Evolutionary conservation across 2,329 filamentous ascomycete species (phyloP).

Genomic region (Colletotrichum melonis): DNA sequence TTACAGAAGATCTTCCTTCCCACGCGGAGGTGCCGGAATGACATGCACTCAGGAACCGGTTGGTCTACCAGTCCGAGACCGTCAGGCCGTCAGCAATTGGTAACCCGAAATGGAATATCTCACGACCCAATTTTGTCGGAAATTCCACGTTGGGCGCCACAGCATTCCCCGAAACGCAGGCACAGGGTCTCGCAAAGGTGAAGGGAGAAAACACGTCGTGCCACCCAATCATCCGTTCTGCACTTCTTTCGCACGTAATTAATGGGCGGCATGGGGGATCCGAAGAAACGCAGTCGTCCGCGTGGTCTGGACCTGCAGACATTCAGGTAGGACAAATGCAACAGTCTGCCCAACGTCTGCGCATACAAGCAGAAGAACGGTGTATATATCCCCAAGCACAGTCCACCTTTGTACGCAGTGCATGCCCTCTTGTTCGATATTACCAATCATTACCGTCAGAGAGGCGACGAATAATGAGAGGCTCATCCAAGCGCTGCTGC

Average conservation of each 20-base stretch:
- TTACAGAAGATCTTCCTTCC: not conserved
- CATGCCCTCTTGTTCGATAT: no score
- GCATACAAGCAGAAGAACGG: not conserved
- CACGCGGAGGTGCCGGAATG: not conserved
- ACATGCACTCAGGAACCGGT: not conserved
- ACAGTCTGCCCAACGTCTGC: not conserved
- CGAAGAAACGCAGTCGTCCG: not conserved
- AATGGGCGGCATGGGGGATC: not conserved
- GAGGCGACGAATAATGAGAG: not conserved
- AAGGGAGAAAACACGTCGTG: not conserved
- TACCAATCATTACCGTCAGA: not conserved
- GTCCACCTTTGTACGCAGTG: not conserved
- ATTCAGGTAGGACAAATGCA: not conserved
- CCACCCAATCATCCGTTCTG: not conserved
- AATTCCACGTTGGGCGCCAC: not conserved
- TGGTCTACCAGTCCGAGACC: not conserved
- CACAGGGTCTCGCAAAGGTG: not conserved
- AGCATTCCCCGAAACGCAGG: not conserved
- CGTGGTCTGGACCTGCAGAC: not conserved
- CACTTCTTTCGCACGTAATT: not conserved
- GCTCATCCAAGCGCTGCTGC: no score
- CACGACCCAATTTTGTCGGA: not conserved
- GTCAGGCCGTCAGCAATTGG: not conserved
- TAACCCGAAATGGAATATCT: not conserved
- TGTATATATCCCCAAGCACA: not conserved